Base-by-base conservation (phyloP, 2,329 filamentous ascomycete genomes). In the Microcera coccophila region DNA sequence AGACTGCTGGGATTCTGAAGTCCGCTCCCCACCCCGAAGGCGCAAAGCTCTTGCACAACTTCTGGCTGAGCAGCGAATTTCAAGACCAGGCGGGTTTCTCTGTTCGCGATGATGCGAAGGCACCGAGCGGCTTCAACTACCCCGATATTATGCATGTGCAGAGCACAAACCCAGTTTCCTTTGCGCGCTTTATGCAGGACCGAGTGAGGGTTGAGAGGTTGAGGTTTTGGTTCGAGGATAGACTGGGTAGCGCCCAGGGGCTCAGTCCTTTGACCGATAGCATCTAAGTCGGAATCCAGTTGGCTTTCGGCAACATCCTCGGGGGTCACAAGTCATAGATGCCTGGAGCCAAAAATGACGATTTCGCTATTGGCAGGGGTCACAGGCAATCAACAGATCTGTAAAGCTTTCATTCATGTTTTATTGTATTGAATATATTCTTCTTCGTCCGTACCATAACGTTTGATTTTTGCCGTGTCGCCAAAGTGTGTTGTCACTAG, bases 31-130 rank as follows among this genome's bases (percentile, higher is more conserved):
- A 73, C 38, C 71, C 72, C 1, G 73, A 78, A 54, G 66, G 66
- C 22, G 71, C 75, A 20, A 78, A 76, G 60, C 58, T 78, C 19
- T 63, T 78, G 7, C 65, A 72, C 50, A 71, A 65, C 52, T 78
- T 58, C 52, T 44, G 77, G 5, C 55, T 76, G 10, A 71, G 63
- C 41, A 43, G 59, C 2, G 71, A 72, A 41, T 65, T 49, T 36
- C 70, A 74, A 52, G 40, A 53, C 7, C 36, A 43, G 1, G 44
- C 39, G 3, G 60, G 60, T 3, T 57, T 66, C 68, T 63, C 62
- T 15, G 62, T 66, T 1, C 61, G 67, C 4, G 47, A 44, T 3
- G 70, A 72, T 47, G 43, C 66, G 2, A 38, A 52, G 2, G 34
- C 59, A 1, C 62, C 66, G 0, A 38, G 41, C 0, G 62, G 58